Conservation (phyloP, 2,329 filamentous ascomycete genomes). For the Phoma sp. region DNA sequence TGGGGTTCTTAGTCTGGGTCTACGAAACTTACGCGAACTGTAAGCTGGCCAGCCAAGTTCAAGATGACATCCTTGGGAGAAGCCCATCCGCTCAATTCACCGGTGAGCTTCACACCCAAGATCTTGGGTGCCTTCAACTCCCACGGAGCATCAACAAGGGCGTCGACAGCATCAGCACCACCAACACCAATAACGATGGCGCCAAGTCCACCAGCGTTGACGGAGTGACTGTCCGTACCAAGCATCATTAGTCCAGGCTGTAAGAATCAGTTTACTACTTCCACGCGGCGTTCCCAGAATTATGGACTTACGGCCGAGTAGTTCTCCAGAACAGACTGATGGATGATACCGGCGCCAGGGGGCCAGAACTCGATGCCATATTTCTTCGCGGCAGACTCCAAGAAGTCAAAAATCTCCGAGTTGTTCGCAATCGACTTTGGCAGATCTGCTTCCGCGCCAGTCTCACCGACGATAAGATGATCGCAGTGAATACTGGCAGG, state of each 20-base stretch:
- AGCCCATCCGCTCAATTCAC: slow-evolving; percentile 87
- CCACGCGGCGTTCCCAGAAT: not conserved
- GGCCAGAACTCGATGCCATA: slow-evolving; percentile 57
- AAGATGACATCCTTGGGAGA: slow-evolving; percentile 96
- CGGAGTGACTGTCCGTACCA: slow-evolving; percentile 95
- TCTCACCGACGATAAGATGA: slow-evolving; percentile 96
- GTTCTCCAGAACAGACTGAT: slow-evolving; percentile 97
- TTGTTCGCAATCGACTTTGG: slow-evolving; percentile 87
- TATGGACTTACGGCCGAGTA: slow-evolving; percentile 72
- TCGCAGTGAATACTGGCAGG: slow-evolving; percentile 98
- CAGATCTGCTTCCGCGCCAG: slow-evolving; percentile 86
- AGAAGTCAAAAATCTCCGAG: slow-evolving; percentile 96
- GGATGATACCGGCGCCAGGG: slow-evolving; percentile 62
- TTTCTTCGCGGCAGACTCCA: slow-evolving; percentile 77
- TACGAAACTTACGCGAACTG: slow-evolving; percentile 68
- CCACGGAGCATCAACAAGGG: slow-evolving; percentile 95
- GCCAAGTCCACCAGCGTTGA: slow-evolving; percentile 93
- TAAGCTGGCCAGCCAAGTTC: slow-evolving; percentile 85
- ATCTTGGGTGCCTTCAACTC: slow-evolving; percentile 95
- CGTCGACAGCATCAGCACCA: slow-evolving; percentile 96
- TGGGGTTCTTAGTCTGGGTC: not conserved
- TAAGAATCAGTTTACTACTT: not conserved
- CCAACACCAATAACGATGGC: slow-evolving; percentile 97
- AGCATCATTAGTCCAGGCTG: slow-evolving; percentile 95
- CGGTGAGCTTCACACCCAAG: slow-evolving; percentile 83